Percentiles rank a stretch among this genome's conserved stretches.
Conservation (phyloP, 805 yeast species). For the Candida maris region DNA sequence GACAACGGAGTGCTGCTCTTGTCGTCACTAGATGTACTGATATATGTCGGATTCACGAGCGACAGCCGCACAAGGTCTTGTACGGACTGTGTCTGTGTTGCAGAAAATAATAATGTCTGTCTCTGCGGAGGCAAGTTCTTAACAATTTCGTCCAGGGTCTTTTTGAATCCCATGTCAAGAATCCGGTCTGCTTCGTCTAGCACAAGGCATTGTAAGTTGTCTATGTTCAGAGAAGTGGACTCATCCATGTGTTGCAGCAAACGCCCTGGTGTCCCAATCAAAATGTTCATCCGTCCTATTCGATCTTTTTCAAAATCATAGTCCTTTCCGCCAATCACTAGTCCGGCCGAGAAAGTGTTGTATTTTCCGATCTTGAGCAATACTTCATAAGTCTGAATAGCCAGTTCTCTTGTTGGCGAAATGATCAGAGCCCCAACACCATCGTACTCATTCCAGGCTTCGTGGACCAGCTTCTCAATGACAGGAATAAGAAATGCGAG, state of each 20-base stretch:
- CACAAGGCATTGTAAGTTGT: slow-evolving; percentile 73
- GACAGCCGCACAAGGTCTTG: slow-evolving; percentile 80
- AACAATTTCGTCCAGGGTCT: slow-evolving; percentile 75
- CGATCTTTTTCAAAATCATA: slow-evolving; percentile 78
- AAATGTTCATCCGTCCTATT: slow-evolving; percentile 70
- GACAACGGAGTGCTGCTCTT: slow-evolving; percentile 65
- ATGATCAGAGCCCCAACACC: slow-evolving; percentile 86
- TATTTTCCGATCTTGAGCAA: slow-evolving; percentile 74
- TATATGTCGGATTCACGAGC: slow-evolving; percentile 56
- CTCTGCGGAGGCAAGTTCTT: slow-evolving; percentile 74
- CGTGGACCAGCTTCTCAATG: slow-evolving; percentile 62
- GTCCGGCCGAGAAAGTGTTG: slow-evolving; percentile 78
- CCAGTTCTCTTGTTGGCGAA: slow-evolving; percentile 91
- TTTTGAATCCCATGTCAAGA: slow-evolving; percentile 88
- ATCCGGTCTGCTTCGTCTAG: slow-evolving; percentile 92
- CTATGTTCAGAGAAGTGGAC: slow-evolving; percentile 71
- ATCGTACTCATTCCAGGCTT: slow-evolving; percentile 76
- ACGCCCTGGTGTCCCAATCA: slow-evolving; percentile 92
- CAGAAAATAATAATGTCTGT: slow-evolving; percentile 82
- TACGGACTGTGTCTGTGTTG: slow-evolving; percentile 83
- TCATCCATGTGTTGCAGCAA: slow-evolving; percentile 88
- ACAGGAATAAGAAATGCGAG: slow-evolving; percentile 82
- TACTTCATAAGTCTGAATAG: slow-evolving; percentile 88
- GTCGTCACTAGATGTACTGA: slow-evolving; percentile 39
- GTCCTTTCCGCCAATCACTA: slow-evolving; percentile 93